phyloP scores from a whole-genome alignment of 805 yeast species.

The Scheffersomyces stipitis region DNA sequence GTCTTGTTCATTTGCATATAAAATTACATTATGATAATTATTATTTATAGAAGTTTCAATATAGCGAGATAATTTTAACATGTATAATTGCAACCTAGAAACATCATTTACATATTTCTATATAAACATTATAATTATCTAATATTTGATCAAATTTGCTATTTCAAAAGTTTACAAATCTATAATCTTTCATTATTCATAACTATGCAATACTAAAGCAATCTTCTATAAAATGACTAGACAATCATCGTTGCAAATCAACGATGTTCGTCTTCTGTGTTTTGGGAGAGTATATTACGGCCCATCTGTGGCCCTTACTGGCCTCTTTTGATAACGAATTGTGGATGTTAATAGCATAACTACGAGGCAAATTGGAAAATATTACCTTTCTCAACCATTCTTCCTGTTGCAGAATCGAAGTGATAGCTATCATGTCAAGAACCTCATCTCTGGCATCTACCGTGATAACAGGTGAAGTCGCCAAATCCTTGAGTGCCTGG shows the following conservation, averaged over 20 bases:
- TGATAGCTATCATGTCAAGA: conserved; percentile 75
- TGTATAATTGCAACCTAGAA: too few species aligned
- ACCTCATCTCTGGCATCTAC: conserved; percentile 85
- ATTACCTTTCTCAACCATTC: conserved; percentile 85
- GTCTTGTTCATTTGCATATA: too few species aligned
- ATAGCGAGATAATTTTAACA: too few species aligned
- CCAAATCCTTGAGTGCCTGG: conserved; percentile 51
- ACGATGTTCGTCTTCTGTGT: conserved; percentile 58
- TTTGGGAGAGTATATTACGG: conserved; percentile 74
- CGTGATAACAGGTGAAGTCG: conserved; percentile 69
- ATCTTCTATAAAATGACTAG: too few species aligned
- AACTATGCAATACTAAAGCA: too few species aligned
- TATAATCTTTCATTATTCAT: too few species aligned
- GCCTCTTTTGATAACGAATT: conserved; percentile 73
- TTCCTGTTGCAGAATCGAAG: conserved; percentile 73
- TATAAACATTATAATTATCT: too few species aligned
- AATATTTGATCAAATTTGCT: too few species aligned
- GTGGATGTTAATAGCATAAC: conserved; percentile 74
- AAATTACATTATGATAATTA: too few species aligned
- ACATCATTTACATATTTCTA: too few species aligned
- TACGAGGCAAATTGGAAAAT: conserved; percentile 77
- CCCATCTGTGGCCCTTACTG: conserved; percentile 69
- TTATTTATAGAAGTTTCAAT: too few species aligned
- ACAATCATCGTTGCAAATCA: conserved; percentile 23
- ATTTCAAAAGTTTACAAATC: too few species aligned